Evolutionary conservation across 192 early-diverging fungal genomes (phyloP).

Genomic region (Gaertneriomyces sp.): DNA sequence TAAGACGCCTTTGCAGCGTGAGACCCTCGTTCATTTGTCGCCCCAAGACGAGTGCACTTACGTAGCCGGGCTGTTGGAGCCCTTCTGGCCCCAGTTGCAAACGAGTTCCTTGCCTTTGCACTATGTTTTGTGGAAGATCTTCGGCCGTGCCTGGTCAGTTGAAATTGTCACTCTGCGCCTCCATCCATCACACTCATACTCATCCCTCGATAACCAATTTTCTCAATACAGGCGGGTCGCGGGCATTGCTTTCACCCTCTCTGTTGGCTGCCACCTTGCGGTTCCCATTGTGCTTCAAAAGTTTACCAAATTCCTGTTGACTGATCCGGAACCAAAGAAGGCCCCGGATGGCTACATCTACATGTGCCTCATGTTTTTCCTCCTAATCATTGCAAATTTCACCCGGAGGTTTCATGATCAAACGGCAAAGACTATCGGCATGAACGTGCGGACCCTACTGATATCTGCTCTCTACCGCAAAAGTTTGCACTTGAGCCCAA

Average conservation of each 20-base stretch:
- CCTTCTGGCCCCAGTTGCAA: too few species aligned
- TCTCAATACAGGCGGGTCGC: too few species aligned
- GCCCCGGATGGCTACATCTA: not conserved
- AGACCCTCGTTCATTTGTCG: too few species aligned
- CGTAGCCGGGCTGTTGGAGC: too few species aligned
- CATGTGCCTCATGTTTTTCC: not conserved
- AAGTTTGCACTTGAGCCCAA: not conserved
- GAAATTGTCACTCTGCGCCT: too few species aligned
- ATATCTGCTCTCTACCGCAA: conserved; percentile 12
- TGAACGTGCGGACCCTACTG: not conserved
- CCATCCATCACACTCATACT: too few species aligned
- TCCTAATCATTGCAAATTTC: conserved; percentile 1
- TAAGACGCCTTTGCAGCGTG: too few species aligned
- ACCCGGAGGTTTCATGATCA: conserved; percentile 7
- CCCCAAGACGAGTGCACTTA: too few species aligned
- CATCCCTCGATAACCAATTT: too few species aligned
- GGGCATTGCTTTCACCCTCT: not conserved
- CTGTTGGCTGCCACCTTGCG: not conserved
- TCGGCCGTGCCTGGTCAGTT: too few species aligned
- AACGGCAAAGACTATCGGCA: not conserved
- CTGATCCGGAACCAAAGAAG: not conserved
- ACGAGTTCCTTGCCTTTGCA: too few species aligned
- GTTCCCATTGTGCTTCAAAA: conserved; percentile 15
- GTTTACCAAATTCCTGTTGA: not conserved
- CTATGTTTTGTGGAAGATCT: too few species aligned